These are phyloP conservation scores for Castanea crenata DNA, from an alignment of 306 rosid species.

Conservation along the genomic window DNA sequence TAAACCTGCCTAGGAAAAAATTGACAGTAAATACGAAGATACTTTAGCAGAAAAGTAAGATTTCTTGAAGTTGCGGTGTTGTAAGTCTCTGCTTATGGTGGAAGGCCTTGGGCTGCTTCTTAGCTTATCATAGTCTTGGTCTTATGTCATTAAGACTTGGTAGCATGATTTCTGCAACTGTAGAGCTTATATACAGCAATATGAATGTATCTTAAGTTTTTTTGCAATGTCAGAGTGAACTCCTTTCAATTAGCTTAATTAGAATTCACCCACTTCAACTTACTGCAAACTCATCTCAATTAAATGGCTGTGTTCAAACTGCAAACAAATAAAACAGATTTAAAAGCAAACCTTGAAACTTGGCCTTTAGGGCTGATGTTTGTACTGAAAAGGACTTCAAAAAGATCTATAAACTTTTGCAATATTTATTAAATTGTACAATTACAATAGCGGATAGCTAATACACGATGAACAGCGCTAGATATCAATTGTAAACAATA, in stretches of 20 bases:
- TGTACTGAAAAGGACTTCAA: no score
- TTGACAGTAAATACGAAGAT: not conserved
- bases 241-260: no score
- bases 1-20: not conserved
- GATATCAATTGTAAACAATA: not conserved
- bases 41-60: not conserved
- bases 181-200: no score
- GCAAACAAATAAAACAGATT: not conserved
- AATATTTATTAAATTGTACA: not conserved
- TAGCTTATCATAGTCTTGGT: not conserved
- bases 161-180: no score
- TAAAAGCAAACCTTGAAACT: not conserved
- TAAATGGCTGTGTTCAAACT: not conserved
- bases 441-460: not conserved
- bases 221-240: no score
- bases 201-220: no score
- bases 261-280: not conserved
- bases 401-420: no score
- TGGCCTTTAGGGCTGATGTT: not conserved
- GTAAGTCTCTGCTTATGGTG: not conserved
- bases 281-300: not conserved
- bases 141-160: not conserved
- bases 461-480: no score
- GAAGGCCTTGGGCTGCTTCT: not conserved
- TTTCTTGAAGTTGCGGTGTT: not conserved